A percentile compares a stretch with the other conserved stretches of the same genome.
These are phyloP conservation scores for Pleurotus platypus DNA, from an alignment of 768 basidiomycete genomes.

Conservation along the genomic window DNA sequence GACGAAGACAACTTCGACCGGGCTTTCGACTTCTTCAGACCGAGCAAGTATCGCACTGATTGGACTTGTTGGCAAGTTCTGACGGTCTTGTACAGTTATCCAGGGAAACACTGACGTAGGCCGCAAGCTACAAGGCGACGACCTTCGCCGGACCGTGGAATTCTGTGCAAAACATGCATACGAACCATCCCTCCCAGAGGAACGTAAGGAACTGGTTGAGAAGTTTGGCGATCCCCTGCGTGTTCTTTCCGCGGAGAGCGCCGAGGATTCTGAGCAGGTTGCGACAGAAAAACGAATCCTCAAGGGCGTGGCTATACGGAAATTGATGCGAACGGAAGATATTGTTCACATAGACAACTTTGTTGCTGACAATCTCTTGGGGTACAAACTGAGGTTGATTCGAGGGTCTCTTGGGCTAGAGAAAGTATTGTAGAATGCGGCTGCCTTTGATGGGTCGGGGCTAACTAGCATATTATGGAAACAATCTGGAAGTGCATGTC, in stretches of 20 bases:
- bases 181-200: constrained; percentile 20
- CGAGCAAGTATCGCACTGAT: constrained; percentile 20
- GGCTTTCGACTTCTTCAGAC: constrained; percentile 35
- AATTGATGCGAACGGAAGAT: constrained; percentile 19
- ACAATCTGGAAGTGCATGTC: too few species aligned
- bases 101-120: constrained; percentile 17
- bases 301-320: constrained; percentile 16
- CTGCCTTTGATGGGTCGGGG: too few species aligned
- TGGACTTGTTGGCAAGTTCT: background rate
- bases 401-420: constrained; percentile 17
- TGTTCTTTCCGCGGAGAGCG: background rate
- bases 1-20: constrained; percentile 38
- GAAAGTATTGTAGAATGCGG: background rate
- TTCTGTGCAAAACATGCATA: constrained; percentile 18
- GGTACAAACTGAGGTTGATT: constrained; percentile 14
- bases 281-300: constrained; percentile 9
- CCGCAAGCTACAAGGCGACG: constrained; percentile 12
- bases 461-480: too few species aligned
- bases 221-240: constrained; percentile 3
- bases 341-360: constrained; percentile 20
- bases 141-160: constrained; percentile 16
- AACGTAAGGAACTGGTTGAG: constrained; percentile 9
- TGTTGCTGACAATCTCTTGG: constrained; percentile 14
- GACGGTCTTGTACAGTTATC: constrained; percentile 10
- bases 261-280: constrained; percentile 9